These are phyloP conservation scores for Westerdykella ornata DNA, from an alignment of 2,329 filamentous ascomycete genomes.

Conservation along the genomic window DNA sequence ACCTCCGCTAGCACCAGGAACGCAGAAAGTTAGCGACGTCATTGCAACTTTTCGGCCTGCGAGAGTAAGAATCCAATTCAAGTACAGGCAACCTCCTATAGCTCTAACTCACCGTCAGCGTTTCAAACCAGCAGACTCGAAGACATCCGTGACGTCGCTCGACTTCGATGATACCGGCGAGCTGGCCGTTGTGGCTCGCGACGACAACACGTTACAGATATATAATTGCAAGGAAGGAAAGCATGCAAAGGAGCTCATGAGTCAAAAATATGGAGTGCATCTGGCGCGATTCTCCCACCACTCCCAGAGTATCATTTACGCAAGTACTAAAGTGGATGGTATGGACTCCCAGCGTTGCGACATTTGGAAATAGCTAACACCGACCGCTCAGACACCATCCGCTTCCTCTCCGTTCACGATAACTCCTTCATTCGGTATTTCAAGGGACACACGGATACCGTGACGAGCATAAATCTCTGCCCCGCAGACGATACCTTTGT, in stretches of 20 bases:
- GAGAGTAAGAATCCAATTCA: slow-evolving; percentile 51
- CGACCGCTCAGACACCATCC: slow-evolving; percentile 57
- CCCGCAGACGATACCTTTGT: slow-evolving; percentile 87
- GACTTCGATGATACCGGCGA: slow-evolving; percentile 97
- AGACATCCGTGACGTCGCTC: slow-evolving; percentile 72
- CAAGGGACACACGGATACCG: slow-evolving; percentile 75
- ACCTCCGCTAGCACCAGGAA: slow-evolving; percentile 31
- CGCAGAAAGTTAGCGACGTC: slow-evolving; percentile 64
- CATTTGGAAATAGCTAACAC: not conserved
- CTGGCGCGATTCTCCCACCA: slow-evolving; percentile 92
- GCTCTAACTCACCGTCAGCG: slow-evolving; percentile 28
- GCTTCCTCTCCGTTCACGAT: slow-evolving; percentile 85
- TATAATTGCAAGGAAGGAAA: slow-evolving; percentile 90
- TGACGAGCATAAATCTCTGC: slow-evolving; percentile 77
- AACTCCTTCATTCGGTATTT: slow-evolving; percentile 97
- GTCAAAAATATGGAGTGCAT: slow-evolving; percentile 95
- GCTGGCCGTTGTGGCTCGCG: slow-evolving; percentile 81
- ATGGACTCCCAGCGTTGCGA: slow-evolving; percentile 23
- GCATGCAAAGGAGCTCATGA: slow-evolving; percentile 80
- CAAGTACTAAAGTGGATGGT: slow-evolving; percentile 91
- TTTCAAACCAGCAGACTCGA: slow-evolving; percentile 43
- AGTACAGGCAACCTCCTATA: not conserved
- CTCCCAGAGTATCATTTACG: slow-evolving; percentile 84
- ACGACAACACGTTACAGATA: slow-evolving; percentile 91
- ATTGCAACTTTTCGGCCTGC: slow-evolving; percentile 71